Conservation (phyloP, 2,329 filamentous ascomycete genomes). For the Neofusicoccum sp. region DNA sequence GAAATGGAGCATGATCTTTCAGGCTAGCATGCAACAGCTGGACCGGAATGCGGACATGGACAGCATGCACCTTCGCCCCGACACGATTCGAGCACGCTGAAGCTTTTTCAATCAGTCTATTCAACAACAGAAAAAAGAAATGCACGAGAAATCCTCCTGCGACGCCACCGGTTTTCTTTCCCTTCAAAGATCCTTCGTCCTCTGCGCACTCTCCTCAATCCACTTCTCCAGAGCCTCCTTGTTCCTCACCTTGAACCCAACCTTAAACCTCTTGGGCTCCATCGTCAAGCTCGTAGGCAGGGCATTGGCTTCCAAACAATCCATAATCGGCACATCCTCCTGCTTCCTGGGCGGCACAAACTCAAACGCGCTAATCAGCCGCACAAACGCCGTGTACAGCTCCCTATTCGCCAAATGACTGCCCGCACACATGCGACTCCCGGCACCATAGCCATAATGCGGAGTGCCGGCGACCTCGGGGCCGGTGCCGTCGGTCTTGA, state of each 20-base stretch:
- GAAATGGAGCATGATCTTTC: no score
- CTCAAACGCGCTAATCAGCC: slow-evolving; percentile 49
- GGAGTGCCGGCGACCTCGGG: slow-evolving; percentile 47
- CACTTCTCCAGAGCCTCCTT: slow-evolving; percentile 42
- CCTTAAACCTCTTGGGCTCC: slow-evolving; percentile 53
- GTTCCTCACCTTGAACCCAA: slow-evolving; percentile 47
- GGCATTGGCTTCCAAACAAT: slow-evolving; percentile 46
- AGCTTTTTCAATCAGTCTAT: no score
- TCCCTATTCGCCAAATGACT: slow-evolving; percentile 45
- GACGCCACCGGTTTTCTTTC: background rate
- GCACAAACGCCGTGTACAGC: slow-evolving; percentile 47
- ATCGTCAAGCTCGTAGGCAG: slow-evolving; percentile 49
- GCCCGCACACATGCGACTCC: slow-evolving; percentile 47
- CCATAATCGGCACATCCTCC: slow-evolving; percentile 43
- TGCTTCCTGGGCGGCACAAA: slow-evolving; percentile 42
- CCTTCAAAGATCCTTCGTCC: slow-evolving; percentile 39
- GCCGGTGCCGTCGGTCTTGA: slow-evolving; percentile 39
- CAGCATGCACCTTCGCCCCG: no score
- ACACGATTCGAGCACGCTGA: no score
- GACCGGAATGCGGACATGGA: no score
- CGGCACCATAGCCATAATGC: slow-evolving; percentile 50
- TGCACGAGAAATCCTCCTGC: no score
- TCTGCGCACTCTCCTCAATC: slow-evolving; percentile 48
- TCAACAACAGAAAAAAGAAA: no score
- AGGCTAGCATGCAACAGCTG: no score